phyloP scores from a whole-genome alignment of 129 eudicot genomes.

The Cynara cardunculus region DNA sequence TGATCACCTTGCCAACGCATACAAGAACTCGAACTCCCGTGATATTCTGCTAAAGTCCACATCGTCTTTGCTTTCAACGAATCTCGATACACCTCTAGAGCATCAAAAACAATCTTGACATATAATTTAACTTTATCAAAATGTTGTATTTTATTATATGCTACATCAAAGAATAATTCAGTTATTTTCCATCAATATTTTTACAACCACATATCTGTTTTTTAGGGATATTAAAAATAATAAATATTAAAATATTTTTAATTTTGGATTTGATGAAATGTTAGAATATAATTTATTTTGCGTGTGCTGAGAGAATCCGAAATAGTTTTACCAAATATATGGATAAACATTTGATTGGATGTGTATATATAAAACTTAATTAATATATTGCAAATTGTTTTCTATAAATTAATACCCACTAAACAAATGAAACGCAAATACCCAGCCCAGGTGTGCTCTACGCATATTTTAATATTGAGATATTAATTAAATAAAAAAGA shows the following conservation, averaged over 20 bases:
- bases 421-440: background rate
- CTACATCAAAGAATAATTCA: background rate
- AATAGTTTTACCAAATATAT: background rate
- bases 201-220: background rate
- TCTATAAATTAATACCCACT: background rate
- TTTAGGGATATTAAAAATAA: too few species aligned
- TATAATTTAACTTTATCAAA: background rate
- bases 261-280: background rate
- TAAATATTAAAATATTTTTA: too few species aligned
- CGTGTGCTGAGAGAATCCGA: slow-evolving; percentile 24
- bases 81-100: too few species aligned
- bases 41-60: too few species aligned
- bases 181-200: background rate
- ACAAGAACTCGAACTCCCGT: too few species aligned
- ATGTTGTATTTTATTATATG: background rate
- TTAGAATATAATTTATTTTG: slow-evolving; percentile 14
- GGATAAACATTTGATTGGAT: slow-evolving; percentile 9
- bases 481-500: background rate
- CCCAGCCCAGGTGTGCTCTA: background rate
- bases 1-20: too few species aligned
- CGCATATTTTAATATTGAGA: too few species aligned
- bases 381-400: slow-evolving; percentile 9
- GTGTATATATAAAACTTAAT: background rate
- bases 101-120: too few species aligned
- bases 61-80: too few species aligned